Conservation (phyloP, 225 moss, liverwort and hornwort species). For the Physcomitrium patens region DNA sequence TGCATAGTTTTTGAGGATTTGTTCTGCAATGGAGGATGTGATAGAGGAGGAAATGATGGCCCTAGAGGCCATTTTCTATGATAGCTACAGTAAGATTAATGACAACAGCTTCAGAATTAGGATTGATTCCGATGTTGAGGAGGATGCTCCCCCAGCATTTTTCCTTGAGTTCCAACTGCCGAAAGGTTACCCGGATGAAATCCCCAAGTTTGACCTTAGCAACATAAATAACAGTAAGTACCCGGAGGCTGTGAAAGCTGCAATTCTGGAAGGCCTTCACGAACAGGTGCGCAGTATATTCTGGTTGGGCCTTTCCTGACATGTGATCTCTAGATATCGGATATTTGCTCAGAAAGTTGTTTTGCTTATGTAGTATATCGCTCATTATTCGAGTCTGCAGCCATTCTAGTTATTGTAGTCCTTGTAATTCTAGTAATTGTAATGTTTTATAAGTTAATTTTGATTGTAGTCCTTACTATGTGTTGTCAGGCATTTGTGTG, state of each 20-base stretch:
- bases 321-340: not conserved
- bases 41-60: constrained; percentile 97
- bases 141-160: constrained; percentile 69
- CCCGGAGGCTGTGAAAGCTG: constrained; percentile 79
- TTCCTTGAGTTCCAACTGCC: constrained; percentile 84
- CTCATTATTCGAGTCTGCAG: not conserved
- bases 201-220: constrained; percentile 85
- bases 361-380: not conserved
- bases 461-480: not conserved
- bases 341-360: not conserved
- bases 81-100: constrained; percentile 90
- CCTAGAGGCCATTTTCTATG: constrained; percentile 92
- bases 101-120: constrained; percentile 86
- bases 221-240: constrained; percentile 94
- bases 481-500: not conserved
- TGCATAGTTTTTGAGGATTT: not conserved
- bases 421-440: too few relatives aligned
- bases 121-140: constrained; percentile 80
- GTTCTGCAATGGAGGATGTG: constrained; percentile 73
- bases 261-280: constrained; percentile 81
- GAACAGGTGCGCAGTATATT: constrained; percentile 53
- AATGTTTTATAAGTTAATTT: not conserved
- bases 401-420: not conserved
- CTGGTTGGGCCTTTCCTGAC: not conserved
- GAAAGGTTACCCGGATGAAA: constrained; percentile 77